Conservation (phyloP, 1,284 basidiomycete genomes). For the Marasmius fiardii region DNA sequence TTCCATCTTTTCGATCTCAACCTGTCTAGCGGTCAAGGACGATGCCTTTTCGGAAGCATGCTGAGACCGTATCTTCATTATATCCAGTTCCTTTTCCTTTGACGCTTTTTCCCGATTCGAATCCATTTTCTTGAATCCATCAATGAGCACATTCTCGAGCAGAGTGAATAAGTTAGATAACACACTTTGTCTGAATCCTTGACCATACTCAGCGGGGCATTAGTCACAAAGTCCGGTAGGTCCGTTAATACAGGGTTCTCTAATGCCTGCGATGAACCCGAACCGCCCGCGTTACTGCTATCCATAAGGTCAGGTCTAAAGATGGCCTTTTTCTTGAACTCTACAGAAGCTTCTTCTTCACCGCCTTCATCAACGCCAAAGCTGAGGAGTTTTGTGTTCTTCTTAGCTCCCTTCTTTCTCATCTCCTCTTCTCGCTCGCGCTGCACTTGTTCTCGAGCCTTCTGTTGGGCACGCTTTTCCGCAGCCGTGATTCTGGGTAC, state of each 20-base stretch:
- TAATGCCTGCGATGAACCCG: background rate
- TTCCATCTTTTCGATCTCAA: constrained; percentile 87
- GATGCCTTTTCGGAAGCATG: constrained; percentile 3
- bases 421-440: constrained; percentile 75
- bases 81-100: background rate
- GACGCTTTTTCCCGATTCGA: background rate
- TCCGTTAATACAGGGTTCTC: background rate
- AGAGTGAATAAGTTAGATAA: constrained; percentile 5
- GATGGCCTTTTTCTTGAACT: constrained; percentile 76
- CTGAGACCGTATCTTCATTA: constrained; percentile 6
- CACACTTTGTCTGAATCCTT: constrained; percentile 26
- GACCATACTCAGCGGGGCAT: background rate
- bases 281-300: constrained; percentile 16
- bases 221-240: constrained; percentile 13
- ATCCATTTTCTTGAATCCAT: constrained; percentile 1
- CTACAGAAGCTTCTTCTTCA: constrained; percentile 44
- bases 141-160: background rate
- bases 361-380: constrained; percentile 79
- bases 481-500: constrained; percentile 94
- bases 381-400: constrained; percentile 87
- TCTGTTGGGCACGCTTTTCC: constrained; percentile 80
- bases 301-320: constrained; percentile 68
- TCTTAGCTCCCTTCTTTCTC: constrained; percentile 76
- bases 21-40: constrained; percentile 55
- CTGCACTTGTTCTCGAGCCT: constrained; percentile 73